Conservation (phyloP, 176 grass and related monocot species). For the Juncus effusus region DNA sequence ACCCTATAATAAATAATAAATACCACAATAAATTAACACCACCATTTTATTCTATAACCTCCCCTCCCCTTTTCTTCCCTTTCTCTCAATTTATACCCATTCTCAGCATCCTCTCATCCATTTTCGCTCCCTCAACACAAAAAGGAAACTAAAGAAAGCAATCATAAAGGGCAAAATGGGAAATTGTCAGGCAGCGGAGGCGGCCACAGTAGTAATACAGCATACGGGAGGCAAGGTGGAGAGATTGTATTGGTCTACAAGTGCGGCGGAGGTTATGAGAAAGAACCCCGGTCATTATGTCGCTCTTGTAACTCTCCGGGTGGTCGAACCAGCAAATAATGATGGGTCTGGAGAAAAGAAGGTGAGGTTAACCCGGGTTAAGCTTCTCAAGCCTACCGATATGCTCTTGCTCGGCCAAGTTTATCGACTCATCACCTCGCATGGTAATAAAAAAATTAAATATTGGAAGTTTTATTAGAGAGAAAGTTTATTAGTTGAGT, state of each 20-base stretch:
- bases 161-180: conserved; percentile 37
- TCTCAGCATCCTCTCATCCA: neutral
- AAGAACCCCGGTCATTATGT: conserved; percentile 93
- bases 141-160: neutral
- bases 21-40: conserved; percentile 12
- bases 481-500: neutral
- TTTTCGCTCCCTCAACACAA: neutral
- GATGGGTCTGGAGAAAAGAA: conserved; percentile 31
- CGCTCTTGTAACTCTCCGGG: conserved; percentile 65
- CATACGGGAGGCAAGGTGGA: conserved; percentile 71
- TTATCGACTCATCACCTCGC: conserved; percentile 85
- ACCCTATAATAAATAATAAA: conserved; percentile 2
- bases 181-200: conserved; percentile 93
- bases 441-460: conserved; percentile 34
- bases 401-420: conserved; percentile 62
- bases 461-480: neutral
- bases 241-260: conserved; percentile 66
- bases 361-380: conserved; percentile 65
- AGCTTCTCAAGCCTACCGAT: conserved; percentile 90
- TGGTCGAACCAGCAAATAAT: conserved; percentile 50
- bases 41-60: neutral
- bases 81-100: neutral
- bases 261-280: conserved; percentile 70
- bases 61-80: neutral
- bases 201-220: conserved; percentile 63